A percentile compares a stretch with the other conserved stretches of the same genome.
Conservation (phyloP, 2,329 filamentous ascomycete genomes). For the Beauveria australis region DNA sequence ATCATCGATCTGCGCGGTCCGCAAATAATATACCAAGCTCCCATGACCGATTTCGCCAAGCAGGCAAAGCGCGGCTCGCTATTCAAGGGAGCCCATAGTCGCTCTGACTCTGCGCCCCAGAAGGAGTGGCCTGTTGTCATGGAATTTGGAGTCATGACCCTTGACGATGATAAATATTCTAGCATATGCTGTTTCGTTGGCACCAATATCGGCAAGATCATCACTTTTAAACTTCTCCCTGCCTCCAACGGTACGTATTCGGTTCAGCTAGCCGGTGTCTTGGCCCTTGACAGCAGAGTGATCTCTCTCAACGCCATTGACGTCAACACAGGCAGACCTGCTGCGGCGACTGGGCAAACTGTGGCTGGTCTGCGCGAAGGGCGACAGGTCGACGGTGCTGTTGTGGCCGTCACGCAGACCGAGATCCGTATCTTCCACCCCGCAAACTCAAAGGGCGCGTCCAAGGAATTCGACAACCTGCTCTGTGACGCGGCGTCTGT, state of each 20-base stretch:
- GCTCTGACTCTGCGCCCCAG: slow-evolving; percentile 26
- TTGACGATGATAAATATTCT: slow-evolving; percentile 92
- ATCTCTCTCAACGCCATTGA: slow-evolving; percentile 74
- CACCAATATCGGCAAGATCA: slow-evolving; percentile 73
- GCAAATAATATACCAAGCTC: slow-evolving; percentile 67
- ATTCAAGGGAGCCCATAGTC: slow-evolving; percentile 35
- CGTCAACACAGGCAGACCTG: slow-evolving; percentile 65
- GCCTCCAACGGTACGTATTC: slow-evolving; percentile 59
- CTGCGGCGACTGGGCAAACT: slow-evolving; percentile 63
- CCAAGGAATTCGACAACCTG: slow-evolving; percentile 76
- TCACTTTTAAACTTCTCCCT: slow-evolving; percentile 86
- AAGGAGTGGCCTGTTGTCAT: slow-evolving; percentile 73
- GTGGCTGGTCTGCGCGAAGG: slow-evolving; percentile 74
- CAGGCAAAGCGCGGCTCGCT: slow-evolving; percentile 71
- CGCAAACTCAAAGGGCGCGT: slow-evolving; percentile 77
- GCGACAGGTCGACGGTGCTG: slow-evolving; percentile 65
- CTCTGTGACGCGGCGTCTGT: slow-evolving; percentile 77
- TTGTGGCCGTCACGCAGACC: slow-evolving; percentile 62
- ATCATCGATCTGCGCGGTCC: slow-evolving; percentile 87
- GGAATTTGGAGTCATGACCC: slow-evolving; percentile 87
- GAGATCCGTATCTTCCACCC: slow-evolving; percentile 87
- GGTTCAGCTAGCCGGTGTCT: slow-evolving; percentile 61
- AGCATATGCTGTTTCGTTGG: slow-evolving; percentile 90
- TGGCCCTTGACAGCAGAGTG: slow-evolving; percentile 58
- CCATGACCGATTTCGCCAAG: slow-evolving; percentile 65